Conservation (phyloP, 257 asterid genomes). For the Voacanga thouarsii region DNA sequence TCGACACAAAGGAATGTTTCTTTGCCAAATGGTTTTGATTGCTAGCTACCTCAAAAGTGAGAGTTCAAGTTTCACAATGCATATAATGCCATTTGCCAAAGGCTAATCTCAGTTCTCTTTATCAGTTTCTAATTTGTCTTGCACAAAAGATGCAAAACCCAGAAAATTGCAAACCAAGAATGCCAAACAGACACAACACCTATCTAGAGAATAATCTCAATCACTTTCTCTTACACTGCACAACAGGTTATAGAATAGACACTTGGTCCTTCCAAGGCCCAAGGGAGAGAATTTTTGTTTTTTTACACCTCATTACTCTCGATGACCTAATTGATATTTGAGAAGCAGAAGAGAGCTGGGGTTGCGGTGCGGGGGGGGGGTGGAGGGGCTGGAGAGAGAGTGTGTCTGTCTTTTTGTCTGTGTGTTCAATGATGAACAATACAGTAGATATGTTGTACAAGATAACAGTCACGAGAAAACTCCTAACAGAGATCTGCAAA, state of each 20-base stretch:
- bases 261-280: background rate
- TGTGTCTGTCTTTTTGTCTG: background rate
- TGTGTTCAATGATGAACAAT: conserved; percentile 7
- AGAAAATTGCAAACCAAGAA: background rate
- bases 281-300: background rate
- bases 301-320: conserved; percentile 1
- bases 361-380: background rate
- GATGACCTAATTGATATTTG: conserved; percentile 9
- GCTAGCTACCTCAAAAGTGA: background rate
- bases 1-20: background rate
- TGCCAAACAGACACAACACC: background rate
- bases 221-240: background rate
- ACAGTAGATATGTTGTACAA: conserved; percentile 14
- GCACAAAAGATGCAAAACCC: background rate
- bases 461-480: conserved; percentile 47
- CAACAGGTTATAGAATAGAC: background rate
- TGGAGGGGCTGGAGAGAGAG: background rate
- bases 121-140: background rate
- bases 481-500: conserved; percentile 28
- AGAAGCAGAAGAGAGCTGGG: background rate
- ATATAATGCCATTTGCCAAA: background rate
- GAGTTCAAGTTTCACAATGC: background rate
- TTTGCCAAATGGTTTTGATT: background rate
- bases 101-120: background rate
- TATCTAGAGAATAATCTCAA: too few relatives aligned